Conservation (phyloP, 495 filamentous ascomycete genomes). For the Penicillium parvum region DNA sequence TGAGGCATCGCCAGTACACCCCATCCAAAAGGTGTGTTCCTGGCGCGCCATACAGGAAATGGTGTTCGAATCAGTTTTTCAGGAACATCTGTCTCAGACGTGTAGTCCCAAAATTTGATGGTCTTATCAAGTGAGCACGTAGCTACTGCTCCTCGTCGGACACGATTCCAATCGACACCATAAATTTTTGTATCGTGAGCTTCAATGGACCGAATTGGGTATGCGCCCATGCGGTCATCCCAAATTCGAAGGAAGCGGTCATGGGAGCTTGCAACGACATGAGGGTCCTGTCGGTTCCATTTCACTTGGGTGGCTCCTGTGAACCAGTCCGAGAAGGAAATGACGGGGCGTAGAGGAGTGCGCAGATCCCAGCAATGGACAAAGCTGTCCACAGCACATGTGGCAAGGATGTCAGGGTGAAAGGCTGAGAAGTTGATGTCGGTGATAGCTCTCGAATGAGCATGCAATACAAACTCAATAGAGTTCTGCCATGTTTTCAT, state of each 20-base stretch:
- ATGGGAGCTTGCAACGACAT: slow-evolving; percentile 87
- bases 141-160: slow-evolving; percentile 61
- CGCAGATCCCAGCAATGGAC: slow-evolving; percentile 92
- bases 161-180: slow-evolving; percentile 90
- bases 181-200: slow-evolving; percentile 97
- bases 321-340: slow-evolving; percentile 90
- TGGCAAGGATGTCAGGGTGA: slow-evolving; percentile 82
- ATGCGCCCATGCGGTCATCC: slow-evolving; percentile 79
- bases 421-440: slow-evolving; percentile 97
- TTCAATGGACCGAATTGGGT: slow-evolving; percentile 74
- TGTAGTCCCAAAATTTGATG: slow-evolving; percentile 92
- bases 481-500: slow-evolving; percentile 67
- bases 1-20: slow-evolving; percentile 91
- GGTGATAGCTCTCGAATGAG: slow-evolving; percentile 84
- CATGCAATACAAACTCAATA: slow-evolving; percentile 87
- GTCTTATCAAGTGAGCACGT: slow-evolving; percentile 91
- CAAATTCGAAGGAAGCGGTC: slow-evolving; percentile 83
- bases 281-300: slow-evolving; percentile 81
- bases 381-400: slow-evolving; percentile 89
- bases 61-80: slow-evolving; percentile 72
- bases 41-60: slow-evolving; percentile 87
- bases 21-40: slow-evolving; percentile 90
- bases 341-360: slow-evolving; percentile 63
- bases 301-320: slow-evolving; percentile 95
- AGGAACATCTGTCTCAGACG: slow-evolving; percentile 54